A percentile compares a stretch with the other conserved stretches of the same genome.
phyloP scores from a whole-genome alignment of 345 rosid genomes.

The Geranium brycei region DNA sequence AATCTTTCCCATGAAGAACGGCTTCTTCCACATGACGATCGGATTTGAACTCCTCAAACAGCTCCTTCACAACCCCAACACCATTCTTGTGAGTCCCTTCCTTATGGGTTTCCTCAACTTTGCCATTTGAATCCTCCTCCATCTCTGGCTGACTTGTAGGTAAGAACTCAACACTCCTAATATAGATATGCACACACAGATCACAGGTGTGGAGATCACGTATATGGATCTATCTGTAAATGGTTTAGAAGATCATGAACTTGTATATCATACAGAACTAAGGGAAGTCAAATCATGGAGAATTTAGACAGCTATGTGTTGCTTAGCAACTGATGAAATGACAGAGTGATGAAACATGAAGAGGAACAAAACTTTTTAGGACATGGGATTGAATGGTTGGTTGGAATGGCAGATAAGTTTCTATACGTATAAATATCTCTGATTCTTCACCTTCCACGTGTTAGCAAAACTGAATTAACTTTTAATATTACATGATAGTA shows the following conservation, averaged over 20 bases:
- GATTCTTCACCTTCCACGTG: no score
- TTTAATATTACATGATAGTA: no score
- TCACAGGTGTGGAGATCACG: no score
- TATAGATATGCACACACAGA: no score
- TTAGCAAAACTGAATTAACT: no score
- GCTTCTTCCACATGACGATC: constrained; percentile 1
- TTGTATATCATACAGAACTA: background rate
- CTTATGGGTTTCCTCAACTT: constrained; percentile 3
- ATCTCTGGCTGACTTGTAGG: background rate
- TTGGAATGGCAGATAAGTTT: background rate
- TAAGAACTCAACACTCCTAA: background rate
- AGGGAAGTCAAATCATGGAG: background rate
- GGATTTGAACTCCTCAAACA: background rate
- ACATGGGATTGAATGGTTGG: background rate
- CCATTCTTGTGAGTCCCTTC: constrained; percentile 9
- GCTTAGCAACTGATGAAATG: background rate
- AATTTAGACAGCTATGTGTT: no score
- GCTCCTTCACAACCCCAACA: constrained; percentile 10
- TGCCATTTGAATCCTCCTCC: constrained; percentile 14
- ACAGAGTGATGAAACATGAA: background rate
- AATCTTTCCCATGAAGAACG: constrained; percentile 1
- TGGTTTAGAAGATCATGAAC: background rate
- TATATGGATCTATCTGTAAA: no score
- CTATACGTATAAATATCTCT: no score
- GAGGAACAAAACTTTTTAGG: background rate